Conservation (phyloP, 192 early-diverging fungal genomes). For the Gaertneriomyces semiglobifer region DNA sequence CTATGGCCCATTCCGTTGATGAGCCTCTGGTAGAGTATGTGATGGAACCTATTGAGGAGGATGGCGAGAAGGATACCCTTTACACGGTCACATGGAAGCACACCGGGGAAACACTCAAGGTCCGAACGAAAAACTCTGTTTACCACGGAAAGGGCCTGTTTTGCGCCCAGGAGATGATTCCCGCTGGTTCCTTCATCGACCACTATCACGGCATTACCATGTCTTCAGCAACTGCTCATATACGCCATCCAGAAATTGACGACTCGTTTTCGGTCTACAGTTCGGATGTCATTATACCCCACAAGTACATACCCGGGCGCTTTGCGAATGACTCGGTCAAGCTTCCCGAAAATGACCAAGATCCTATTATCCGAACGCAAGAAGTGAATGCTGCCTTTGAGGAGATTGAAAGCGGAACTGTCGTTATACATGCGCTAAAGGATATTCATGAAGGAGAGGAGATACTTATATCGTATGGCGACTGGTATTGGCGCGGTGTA, state of each 20-base stretch:
- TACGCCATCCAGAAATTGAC: conserved; percentile 2
- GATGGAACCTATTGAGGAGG: neutral
- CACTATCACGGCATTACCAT: conserved; percentile 28
- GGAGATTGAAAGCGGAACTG: conserved; percentile 11
- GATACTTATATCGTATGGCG: conserved; percentile 14
- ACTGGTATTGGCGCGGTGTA: conserved; percentile 20
- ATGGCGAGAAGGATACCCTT: conserved; percentile 6
- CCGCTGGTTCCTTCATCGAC: conserved; percentile 14
- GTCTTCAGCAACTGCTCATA: conserved; percentile 7
- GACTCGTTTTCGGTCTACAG: conserved; percentile 15
- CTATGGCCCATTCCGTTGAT: neutral
- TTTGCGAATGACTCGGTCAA: conserved; percentile 21
- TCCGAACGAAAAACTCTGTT: conserved; percentile 7
- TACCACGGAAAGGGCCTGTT: conserved; percentile 27
- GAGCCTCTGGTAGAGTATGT: conserved; percentile 2
- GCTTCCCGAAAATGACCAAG: conserved; percentile 14
- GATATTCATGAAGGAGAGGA: conserved; percentile 16
- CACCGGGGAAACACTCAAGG: neutral
- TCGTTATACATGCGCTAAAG: neutral
- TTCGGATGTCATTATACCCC: conserved; percentile 12
- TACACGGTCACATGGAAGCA: conserved; percentile 12
- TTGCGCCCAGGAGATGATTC: conserved; percentile 23
- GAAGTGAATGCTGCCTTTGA: neutral
- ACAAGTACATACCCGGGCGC: conserved; percentile 11
- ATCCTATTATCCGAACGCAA: neutral